These are phyloP conservation scores for Schizopora paradoxa DNA, from an alignment of 1,284 basidiomycete genomes.

Conservation along the genomic window DNA sequence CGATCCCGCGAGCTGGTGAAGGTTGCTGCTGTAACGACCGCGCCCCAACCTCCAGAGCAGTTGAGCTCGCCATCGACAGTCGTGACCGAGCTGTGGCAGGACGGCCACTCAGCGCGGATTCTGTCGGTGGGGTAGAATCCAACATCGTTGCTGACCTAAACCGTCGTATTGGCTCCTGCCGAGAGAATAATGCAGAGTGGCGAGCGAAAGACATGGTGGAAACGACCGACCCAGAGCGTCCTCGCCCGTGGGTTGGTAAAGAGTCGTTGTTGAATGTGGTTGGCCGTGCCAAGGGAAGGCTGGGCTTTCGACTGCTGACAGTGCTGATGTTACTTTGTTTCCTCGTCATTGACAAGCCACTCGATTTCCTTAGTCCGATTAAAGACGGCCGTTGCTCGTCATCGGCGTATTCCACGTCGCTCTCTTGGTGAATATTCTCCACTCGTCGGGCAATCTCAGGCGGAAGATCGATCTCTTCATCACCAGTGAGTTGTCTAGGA, in stretches of 20 bases:
- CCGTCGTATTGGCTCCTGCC: background rate
- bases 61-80: background rate
- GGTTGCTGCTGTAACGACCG: too few species aligned
- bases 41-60: background rate
- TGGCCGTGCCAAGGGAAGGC: slow-evolving; percentile 7
- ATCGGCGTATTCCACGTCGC: slow-evolving; percentile 39
- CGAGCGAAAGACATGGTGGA: slow-evolving; percentile 26
- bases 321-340: slow-evolving; percentile 21
- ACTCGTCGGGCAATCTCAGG: slow-evolving; percentile 49
- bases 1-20: slow-evolving; percentile 5
- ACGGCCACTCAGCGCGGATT: background rate
- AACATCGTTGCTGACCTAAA: slow-evolving; percentile 1
- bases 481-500: slow-evolving; percentile 37
- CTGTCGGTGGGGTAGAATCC: background rate
- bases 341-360: slow-evolving; percentile 8
- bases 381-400: slow-evolving; percentile 21
- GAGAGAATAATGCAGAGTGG: slow-evolving; percentile 5
- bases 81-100: background rate
- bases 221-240: slow-evolving; percentile 35
- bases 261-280: background rate
- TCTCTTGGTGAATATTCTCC: slow-evolving; percentile 35
- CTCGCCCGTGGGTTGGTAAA: slow-evolving; percentile 33
- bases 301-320: background rate
- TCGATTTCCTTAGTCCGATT: slow-evolving; percentile 13
- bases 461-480: slow-evolving; percentile 56